phyloP scores from a whole-genome alignment of 192 early-diverging fungal species.

The Globomyces pollinis-pini region DNA sequence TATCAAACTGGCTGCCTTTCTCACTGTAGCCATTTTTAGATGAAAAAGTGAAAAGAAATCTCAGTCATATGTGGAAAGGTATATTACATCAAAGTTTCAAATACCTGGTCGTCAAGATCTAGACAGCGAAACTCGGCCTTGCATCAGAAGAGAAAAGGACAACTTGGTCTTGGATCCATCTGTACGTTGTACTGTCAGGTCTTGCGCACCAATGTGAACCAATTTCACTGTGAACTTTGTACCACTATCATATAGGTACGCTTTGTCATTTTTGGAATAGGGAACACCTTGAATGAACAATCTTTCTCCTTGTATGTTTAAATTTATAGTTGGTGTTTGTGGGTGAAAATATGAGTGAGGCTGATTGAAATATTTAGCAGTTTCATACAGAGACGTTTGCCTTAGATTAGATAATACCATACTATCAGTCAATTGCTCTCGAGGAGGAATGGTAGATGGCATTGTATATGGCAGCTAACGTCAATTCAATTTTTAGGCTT shows the following conservation, averaged over 20 bases:
- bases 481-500: no score
- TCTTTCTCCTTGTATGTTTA: not conserved
- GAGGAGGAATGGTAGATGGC: no score
- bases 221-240: conserved; percentile 18
- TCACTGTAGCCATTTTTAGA: no score
- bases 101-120: not conserved
- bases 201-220: conserved; percentile 9
- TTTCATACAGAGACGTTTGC: no score
- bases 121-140: conserved; percentile 18
- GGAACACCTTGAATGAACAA: not conserved
- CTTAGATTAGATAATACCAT: no score
- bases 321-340: no score
- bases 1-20: conserved; percentile 1
- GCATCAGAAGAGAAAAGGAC: conserved; percentile 12
- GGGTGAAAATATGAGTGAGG: no score
- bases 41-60: no score
- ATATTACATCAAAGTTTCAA: no score
- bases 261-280: conserved; percentile 18
- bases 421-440: no score
- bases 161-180: conserved; percentile 26
- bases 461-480: no score
- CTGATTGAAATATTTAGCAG: not conserved
- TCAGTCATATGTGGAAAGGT: no score
- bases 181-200: conserved; percentile 23
- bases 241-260: conserved; percentile 19